Evolutionary conservation across 306 rosid species (phyloP).

Genomic region (Vigna reflexopilosa): DNA sequence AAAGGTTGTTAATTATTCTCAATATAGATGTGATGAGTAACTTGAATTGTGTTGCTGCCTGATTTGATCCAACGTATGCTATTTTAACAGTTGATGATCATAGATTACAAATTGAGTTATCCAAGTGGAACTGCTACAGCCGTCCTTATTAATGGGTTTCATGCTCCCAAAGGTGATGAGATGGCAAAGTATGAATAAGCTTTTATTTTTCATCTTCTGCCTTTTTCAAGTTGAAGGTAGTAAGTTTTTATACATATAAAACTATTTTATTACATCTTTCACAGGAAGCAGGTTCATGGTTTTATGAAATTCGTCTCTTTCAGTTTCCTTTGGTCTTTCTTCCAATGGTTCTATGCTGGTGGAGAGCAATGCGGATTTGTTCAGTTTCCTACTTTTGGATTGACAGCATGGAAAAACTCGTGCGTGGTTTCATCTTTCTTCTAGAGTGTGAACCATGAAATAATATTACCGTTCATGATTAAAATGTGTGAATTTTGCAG

Average conservation of each 20-base stretch:
- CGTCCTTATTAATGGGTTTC: slow-evolving; percentile 89
- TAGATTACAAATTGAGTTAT: slow-evolving; percentile 76
- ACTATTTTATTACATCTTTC: slow-evolving; percentile 36
- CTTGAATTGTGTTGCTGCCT: slow-evolving; percentile 22
- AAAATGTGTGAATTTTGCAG: slow-evolving; percentile 58
- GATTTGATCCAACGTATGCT: slow-evolving; percentile 39
- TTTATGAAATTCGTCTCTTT: slow-evolving; percentile 70
- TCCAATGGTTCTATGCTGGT: slow-evolving; percentile 91
- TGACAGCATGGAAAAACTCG: slow-evolving; percentile 79
- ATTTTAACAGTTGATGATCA: slow-evolving; percentile 74
- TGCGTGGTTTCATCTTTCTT: slow-evolving; percentile 51
- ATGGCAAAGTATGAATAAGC: slow-evolving; percentile 69
- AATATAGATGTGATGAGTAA: slow-evolving; percentile 10
- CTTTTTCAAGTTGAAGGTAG: neutral
- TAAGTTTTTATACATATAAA: slow-evolving; percentile 31
- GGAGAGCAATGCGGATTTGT: slow-evolving; percentile 78
- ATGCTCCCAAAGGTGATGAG: slow-evolving; percentile 76
- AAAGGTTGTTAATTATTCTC: neutral
- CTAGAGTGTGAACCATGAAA: slow-evolving; percentile 19
- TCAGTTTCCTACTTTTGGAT: slow-evolving; percentile 90
- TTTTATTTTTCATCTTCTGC: slow-evolving; percentile 12
- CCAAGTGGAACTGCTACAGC: slow-evolving; percentile 97
- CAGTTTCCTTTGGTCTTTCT: slow-evolving; percentile 84
- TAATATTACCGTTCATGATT: slow-evolving; percentile 22
- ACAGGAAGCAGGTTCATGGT: slow-evolving; percentile 85